Base-by-base conservation (phyloP, 139 green algal species). In the Chlorella vulgaris region DNA sequence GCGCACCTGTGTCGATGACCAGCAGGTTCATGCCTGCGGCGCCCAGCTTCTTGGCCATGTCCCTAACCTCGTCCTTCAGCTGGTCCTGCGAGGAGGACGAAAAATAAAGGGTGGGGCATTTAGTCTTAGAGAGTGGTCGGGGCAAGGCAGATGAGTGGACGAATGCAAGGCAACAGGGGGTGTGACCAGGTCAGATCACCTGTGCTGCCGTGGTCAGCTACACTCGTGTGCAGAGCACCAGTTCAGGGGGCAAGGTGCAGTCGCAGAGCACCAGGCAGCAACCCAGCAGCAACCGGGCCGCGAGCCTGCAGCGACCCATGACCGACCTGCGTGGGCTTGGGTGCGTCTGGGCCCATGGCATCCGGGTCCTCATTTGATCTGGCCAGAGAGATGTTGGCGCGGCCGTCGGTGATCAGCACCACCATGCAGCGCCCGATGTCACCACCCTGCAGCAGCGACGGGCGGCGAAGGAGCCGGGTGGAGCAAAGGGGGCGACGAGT, bases 321-420 rank as follows among this genome's bases (percentile, higher is more conserved):
- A 1, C 79, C 24, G 68, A 84, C 86, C 81, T 87, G 69, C 21
- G 78, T 77, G 42, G 92, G 92, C 82, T 94, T 96, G 69, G 89
- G 89, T 2, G 95, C 95, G 55, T 97, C 97, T 24, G 91, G 90
- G 43, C 74, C 89, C 47, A 97, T 69, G 0, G 94, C 93, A 24
- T 96, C 97, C 6, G 94, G 94, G 74, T 99, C 97, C 22, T 95
- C 92, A 74, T 98, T 97, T 15, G 89, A 96, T 81, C 94, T 96
- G 29, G 90, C 93, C 61, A 99, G 88, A 21, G 80, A 89, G 24
- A 99, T 90, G 81, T 99, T 99, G 74, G 97, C 97, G 42, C 97
- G 92, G 7, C 97, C 97, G 78, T 99, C 97, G 13, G 97, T 99
- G 84, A 99, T 94, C 51, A 97, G 91, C 50, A 99, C 96, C 38